These are phyloP conservation scores for Tetrahymena elliotti DNA, from an alignment of 73 alveolate species.

Conservation along the genomic window DNA sequence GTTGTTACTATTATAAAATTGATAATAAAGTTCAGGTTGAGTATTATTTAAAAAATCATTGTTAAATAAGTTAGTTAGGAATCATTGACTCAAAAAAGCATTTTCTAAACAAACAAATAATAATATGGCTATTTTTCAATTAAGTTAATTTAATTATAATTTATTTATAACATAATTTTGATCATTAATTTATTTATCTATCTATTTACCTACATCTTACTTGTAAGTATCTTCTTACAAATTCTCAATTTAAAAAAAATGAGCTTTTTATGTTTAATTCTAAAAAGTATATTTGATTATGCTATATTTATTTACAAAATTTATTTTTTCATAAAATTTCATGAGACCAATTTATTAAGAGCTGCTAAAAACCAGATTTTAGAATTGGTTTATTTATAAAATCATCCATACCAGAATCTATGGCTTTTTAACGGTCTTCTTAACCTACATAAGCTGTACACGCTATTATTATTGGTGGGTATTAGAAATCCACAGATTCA, in stretches of 20 bases:
- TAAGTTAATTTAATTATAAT: too few relatives aligned
- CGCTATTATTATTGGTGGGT: neutral
- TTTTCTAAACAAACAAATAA: neutral
- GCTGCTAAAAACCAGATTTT: neutral
- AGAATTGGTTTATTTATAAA: constrained; percentile 27
- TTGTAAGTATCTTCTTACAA: neutral
- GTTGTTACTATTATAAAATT: neutral
- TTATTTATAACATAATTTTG: neutral
- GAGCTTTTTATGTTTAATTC: too few relatives aligned
- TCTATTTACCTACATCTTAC: too few relatives aligned
- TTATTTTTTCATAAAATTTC: neutral
- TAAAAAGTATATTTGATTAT: too few relatives aligned
- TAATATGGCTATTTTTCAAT: neutral
- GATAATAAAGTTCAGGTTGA: too few relatives aligned
- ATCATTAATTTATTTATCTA: too few relatives aligned
- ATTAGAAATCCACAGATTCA: neutral
- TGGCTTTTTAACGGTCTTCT: constrained; percentile 2
- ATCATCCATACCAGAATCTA: constrained; percentile 33
- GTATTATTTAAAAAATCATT: too few relatives aligned
- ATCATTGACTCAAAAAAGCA: too few relatives aligned
- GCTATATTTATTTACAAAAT: too few relatives aligned
- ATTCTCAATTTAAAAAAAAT: too few relatives aligned
- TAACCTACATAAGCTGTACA: constrained; percentile 35
- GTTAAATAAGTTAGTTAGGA: too few relatives aligned
- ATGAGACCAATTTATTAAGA: neutral